phyloP scores from a whole-genome alignment of 2,329 filamentous ascomycete species.

The Cercospora citrullina region DNA sequence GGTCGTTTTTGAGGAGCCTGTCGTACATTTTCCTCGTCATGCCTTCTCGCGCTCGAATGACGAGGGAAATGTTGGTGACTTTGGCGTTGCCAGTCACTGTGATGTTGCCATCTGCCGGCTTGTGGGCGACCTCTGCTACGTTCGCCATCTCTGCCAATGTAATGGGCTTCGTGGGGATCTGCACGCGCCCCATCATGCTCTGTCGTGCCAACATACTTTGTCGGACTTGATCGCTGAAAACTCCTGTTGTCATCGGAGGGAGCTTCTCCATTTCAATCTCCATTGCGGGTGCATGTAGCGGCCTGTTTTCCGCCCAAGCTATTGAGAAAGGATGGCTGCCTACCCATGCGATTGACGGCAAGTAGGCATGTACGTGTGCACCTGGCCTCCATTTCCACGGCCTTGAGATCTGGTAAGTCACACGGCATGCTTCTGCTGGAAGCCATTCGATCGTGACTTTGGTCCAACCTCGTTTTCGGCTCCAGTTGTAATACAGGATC shows the following conservation, averaged over 20 bases:
- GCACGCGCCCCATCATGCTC: constrained; percentile 12
- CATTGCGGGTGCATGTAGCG: constrained; percentile 31
- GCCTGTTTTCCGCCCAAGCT: constrained; percentile 56
- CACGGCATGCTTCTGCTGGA: constrained; percentile 59
- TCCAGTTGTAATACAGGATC: constrained; percentile 57
- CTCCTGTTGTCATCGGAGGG: constrained; percentile 20
- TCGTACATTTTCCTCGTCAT: constrained; percentile 71
- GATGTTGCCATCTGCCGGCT: constrained; percentile 23
- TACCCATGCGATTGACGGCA: constrained; percentile 50
- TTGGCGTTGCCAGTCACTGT: constrained; percentile 34
- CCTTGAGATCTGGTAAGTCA: constrained; percentile 60
- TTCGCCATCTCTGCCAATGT: constrained; percentile 22
- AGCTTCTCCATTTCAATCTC: constrained; percentile 41
- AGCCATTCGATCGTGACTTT: constrained; percentile 59
- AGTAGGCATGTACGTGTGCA: constrained; percentile 62
- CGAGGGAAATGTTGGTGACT: constrained; percentile 62
- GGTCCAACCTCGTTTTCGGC: constrained; percentile 50
- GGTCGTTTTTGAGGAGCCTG: constrained; percentile 62
- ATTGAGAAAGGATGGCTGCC: constrained; percentile 54
- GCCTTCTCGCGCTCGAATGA: constrained; percentile 72
- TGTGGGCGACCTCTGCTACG: constrained; percentile 24
- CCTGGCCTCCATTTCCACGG: constrained; percentile 56
- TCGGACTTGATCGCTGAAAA: constrained; percentile 14
- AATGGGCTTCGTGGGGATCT: constrained; percentile 17
- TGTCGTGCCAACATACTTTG: constrained; percentile 16